phyloP scores from a whole-genome alignment of 257 asterid species.

The Solanum etuberosum region DNA sequence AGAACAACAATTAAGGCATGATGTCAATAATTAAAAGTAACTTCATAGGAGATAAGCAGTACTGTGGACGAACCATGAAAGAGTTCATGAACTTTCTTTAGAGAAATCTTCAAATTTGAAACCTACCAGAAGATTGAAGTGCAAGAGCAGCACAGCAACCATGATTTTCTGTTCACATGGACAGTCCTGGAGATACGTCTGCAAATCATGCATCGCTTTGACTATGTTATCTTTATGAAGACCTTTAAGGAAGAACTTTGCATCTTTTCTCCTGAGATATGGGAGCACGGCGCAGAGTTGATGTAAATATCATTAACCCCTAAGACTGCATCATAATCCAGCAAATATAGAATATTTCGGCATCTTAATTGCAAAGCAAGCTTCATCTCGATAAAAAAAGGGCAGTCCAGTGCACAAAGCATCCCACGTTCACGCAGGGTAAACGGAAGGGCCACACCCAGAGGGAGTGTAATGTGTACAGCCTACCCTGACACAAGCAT shows the following conservation, averaged over 20 bases:
- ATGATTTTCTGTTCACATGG: slow-evolving; percentile 35
- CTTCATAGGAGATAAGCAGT: background rate
- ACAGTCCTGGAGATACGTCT: slow-evolving; percentile 34
- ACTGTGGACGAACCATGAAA: background rate
- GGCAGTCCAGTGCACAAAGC: background rate
- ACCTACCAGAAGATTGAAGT: slow-evolving; percentile 65
- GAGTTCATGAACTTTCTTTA: too few relatives aligned
- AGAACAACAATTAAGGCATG: background rate
- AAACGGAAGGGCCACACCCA: background rate
- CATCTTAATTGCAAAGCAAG: background rate
- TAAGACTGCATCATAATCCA: background rate
- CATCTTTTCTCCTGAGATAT: slow-evolving; percentile 45
- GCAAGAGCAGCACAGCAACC: slow-evolving; percentile 48
- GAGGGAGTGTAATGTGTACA: background rate
- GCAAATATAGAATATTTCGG: background rate
- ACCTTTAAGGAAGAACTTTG: slow-evolving; percentile 32
- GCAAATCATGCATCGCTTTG: slow-evolving; percentile 34
- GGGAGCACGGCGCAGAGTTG: background rate
- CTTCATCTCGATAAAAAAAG: background rate
- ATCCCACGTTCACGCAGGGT: background rate
- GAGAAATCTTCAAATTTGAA: background rate
- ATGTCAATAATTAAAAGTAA: background rate
- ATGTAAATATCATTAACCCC: background rate
- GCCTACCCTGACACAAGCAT: background rate
- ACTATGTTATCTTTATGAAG: slow-evolving; percentile 29